phyloP scores from a whole-genome alignment of 1,284 basidiomycete genomes.

The Malassezia yamatoensis region DNA sequence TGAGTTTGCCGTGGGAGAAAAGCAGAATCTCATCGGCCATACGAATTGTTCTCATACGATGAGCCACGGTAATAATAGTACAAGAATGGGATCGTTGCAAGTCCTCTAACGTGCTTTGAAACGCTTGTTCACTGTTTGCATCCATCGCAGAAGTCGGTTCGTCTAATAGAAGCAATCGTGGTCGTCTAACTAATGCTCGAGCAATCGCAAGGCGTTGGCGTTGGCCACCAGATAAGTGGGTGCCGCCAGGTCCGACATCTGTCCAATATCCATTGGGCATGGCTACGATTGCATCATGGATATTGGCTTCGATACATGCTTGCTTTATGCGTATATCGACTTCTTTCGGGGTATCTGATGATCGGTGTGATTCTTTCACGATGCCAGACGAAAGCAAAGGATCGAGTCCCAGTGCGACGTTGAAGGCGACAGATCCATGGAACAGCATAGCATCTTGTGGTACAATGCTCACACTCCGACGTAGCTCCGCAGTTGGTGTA shows the following conservation, averaged over 20 bases:
- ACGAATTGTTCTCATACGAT: conserved; percentile 42
- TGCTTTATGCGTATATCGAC: conserved; percentile 52
- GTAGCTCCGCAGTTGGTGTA: conserved; percentile 58
- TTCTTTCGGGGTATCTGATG: conserved; percentile 16
- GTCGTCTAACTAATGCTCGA: conserved; percentile 37
- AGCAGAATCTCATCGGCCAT: conserved; percentile 42
- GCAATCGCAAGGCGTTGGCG: conserved; percentile 43
- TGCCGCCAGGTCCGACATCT: conserved; percentile 84
- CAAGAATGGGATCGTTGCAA: conserved; percentile 37
- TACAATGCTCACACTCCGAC: conserved; percentile 54
- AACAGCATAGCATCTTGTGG: conserved; percentile 90
- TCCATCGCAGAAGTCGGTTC: conserved; percentile 44
- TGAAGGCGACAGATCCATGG: conserved; percentile 50
- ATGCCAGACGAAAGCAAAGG: conserved; percentile 55
- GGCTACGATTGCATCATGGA: conserved; percentile 64
- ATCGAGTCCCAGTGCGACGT: conserved; percentile 55
- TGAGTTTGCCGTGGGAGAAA: conserved; percentile 30
- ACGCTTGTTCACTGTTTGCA: conserved; percentile 39
- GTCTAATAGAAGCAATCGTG: conserved; percentile 36
- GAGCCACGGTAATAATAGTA: conserved; percentile 39
- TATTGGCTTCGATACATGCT: conserved; percentile 37
- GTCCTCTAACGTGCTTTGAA: conserved; percentile 32
- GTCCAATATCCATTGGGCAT: conserved; percentile 84
- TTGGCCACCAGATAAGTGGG: conserved; percentile 53
- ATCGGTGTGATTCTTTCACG: conserved; percentile 18